Conservation (phyloP, 306 rosid genomes). For the Quercus aquifolioides region DNA sequence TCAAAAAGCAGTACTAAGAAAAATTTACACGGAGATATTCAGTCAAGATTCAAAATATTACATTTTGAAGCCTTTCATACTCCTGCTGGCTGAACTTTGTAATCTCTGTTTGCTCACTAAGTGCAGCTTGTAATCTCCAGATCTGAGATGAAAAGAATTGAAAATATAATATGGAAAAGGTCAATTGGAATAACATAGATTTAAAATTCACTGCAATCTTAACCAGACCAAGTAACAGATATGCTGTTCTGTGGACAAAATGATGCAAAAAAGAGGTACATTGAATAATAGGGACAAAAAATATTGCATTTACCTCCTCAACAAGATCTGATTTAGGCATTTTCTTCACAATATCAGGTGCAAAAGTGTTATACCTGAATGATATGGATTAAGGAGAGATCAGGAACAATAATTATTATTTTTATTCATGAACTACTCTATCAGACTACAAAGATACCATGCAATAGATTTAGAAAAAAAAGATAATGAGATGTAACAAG, state of each 20-base stretch:
- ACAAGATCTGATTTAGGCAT: conserved; percentile 87
- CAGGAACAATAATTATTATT: conserved; percentile 10
- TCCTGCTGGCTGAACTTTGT: conserved; percentile 75
- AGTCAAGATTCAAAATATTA: conserved; percentile 27
- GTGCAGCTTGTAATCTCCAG: conserved; percentile 90
- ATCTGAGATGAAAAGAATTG: conserved; percentile 43
- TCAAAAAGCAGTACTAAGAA: not conserved
- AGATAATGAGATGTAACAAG: not conserved
- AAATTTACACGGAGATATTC: not conserved
- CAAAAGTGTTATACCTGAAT: conserved; percentile 80
- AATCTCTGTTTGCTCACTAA: conserved; percentile 81
- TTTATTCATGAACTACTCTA: not conserved
- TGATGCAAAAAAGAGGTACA: not conserved
- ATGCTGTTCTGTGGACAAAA: not conserved
- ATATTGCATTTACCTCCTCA: conserved; percentile 59
- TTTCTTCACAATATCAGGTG: conserved; percentile 84
- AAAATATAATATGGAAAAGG: not conserved
- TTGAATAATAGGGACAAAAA: not conserved
- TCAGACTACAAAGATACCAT: not conserved
- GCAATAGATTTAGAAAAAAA: not conserved
- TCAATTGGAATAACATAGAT: not conserved
- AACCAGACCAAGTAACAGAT: not conserved
- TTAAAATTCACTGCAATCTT: not conserved
- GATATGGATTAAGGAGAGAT: conserved; percentile 17
- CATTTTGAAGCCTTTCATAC: conserved; percentile 79